Evolutionary conservation across 2,329 filamentous ascomycete species (phyloP).

Genomic region (Aureobasidium sp.): DNA sequence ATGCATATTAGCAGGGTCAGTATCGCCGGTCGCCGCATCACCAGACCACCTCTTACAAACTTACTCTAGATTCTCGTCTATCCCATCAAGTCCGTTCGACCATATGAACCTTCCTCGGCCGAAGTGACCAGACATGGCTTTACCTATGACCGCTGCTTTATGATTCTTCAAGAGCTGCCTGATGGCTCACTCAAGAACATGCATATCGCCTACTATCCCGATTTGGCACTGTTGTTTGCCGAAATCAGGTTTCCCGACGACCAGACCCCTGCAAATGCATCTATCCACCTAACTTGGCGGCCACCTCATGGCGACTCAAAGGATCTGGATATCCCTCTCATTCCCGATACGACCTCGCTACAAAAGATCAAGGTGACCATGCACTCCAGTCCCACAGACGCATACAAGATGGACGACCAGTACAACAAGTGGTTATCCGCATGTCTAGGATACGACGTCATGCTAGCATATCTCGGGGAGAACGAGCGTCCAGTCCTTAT

Average conservation of each 20-base stretch:
- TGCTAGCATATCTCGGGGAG: slow-evolving; percentile 36
- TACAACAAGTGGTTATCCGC: slow-evolving; percentile 36
- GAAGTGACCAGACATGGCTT: slow-evolving; percentile 37
- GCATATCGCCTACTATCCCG: slow-evolving; percentile 31
- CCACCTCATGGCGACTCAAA: slow-evolving; percentile 25
- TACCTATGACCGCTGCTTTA: slow-evolving; percentile 34
- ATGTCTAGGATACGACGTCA: slow-evolving; percentile 36
- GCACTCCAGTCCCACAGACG: slow-evolving; percentile 34
- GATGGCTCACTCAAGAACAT: slow-evolving; percentile 33
- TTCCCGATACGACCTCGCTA: slow-evolving; percentile 29
- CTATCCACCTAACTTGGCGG: slow-evolving; percentile 32
- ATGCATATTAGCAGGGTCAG: slow-evolving; percentile 29
- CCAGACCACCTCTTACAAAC: not conserved
- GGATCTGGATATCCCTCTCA: slow-evolving; percentile 31
- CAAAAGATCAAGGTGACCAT: slow-evolving; percentile 33
- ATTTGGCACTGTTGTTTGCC: slow-evolving; percentile 35
- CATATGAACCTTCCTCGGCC: slow-evolving; percentile 29
- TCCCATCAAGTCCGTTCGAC: slow-evolving; percentile 40
- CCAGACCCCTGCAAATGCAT: slow-evolving; percentile 22
- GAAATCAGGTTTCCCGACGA: slow-evolving; percentile 25
- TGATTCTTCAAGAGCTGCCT: slow-evolving; percentile 33
- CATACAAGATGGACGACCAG: slow-evolving; percentile 34
- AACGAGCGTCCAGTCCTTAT: slow-evolving; percentile 33
- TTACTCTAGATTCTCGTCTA: slow-evolving; percentile 34
- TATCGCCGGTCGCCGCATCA: slow-evolving; percentile 6